A percentile compares a stretch with the other conserved stretches of the same genome.
Conservation (phyloP, 2,329 filamentous ascomycete genomes). For the Cordyceps tenuipes region DNA sequence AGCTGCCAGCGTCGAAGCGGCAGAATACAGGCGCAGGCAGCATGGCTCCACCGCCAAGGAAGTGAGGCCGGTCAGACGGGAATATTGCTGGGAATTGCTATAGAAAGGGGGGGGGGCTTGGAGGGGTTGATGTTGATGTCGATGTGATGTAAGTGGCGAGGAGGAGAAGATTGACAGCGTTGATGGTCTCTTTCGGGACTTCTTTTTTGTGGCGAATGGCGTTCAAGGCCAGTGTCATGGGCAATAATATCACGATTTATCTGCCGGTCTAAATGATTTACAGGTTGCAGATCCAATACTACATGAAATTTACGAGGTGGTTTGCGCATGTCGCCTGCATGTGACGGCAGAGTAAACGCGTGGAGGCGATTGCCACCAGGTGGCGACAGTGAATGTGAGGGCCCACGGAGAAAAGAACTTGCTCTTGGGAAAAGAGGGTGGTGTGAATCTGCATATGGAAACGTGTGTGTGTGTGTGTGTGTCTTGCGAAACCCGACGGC, state of each 20-base stretch:
- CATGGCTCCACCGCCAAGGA: slow-evolving; percentile 20
- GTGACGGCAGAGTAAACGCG: neutral
- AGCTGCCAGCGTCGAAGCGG: slow-evolving; percentile 65
- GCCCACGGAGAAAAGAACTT: neutral
- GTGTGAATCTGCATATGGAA: neutral
- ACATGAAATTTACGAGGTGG: neutral
- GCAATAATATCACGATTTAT: neutral
- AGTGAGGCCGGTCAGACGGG: neutral
- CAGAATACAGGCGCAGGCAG: slow-evolving; percentile 55
- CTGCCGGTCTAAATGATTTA: neutral
- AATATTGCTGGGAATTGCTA: neutral
- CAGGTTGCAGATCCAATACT: neutral
- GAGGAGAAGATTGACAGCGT: neutral
- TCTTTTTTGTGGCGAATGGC: neutral
- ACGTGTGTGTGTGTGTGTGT: neutral
- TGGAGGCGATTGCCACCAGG: neutral
- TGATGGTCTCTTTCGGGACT: neutral
- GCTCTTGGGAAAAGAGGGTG: no score
- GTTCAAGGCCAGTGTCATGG: neutral
- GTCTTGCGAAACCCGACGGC: neutral
- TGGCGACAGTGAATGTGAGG: neutral
- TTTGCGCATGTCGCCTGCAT: neutral
- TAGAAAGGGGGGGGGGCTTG: neutral
- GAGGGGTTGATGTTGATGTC: no score
- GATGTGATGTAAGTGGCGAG: neutral